These are phyloP conservation scores for Coleophoma crateriformis DNA, from an alignment of 2,329 filamentous ascomycete genomes.

Conservation along the genomic window DNA sequence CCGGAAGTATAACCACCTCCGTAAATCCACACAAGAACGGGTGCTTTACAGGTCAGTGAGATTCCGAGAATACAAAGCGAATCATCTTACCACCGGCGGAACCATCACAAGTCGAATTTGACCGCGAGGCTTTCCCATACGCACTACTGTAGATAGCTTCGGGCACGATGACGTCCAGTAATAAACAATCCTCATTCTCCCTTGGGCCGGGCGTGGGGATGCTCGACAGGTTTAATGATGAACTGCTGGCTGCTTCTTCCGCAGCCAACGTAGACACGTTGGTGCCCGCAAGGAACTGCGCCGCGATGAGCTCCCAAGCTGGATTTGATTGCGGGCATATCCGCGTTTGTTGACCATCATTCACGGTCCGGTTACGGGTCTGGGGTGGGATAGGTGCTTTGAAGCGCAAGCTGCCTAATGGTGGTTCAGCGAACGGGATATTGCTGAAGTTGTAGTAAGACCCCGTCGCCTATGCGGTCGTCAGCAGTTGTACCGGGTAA, in stretches of 20 bases:
- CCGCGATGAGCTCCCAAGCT: conserved; percentile 17
- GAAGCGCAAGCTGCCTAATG: conserved; percentile 37
- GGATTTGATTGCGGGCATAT: conserved; percentile 31
- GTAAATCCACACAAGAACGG: conserved; percentile 45
- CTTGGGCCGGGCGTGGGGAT: conserved; percentile 9
- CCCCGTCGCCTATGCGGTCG: conserved; percentile 18
- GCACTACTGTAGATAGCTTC: conserved; percentile 1
- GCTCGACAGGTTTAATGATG: conserved; percentile 2
- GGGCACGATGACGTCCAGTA: conserved; percentile 37
- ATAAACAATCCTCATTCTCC: conserved; percentile 36
- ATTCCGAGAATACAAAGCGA: too few species aligned
- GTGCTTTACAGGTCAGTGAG: conserved; percentile 32
- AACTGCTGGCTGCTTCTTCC: conserved; percentile 1
- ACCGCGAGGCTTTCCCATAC: neutral
- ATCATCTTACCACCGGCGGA: too few species aligned
- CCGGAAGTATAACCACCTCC: conserved; percentile 40
- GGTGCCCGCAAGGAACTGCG: conserved; percentile 8
- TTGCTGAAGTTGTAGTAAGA: conserved; percentile 34
- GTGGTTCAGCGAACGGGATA: conserved; percentile 39
- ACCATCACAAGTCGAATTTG: too few species aligned
- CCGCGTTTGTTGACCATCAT: conserved; percentile 23
- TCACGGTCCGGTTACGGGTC: conserved; percentile 23
- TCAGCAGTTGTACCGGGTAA: too few species aligned
- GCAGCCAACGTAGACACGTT: conserved; percentile 3
- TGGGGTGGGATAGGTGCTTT: conserved; percentile 30